Evolutionary conservation across 2,329 filamentous ascomycete species (phyloP), one percentile per base, ranked within the genome.

Genomic region (Penicillium polonicum): DNA sequence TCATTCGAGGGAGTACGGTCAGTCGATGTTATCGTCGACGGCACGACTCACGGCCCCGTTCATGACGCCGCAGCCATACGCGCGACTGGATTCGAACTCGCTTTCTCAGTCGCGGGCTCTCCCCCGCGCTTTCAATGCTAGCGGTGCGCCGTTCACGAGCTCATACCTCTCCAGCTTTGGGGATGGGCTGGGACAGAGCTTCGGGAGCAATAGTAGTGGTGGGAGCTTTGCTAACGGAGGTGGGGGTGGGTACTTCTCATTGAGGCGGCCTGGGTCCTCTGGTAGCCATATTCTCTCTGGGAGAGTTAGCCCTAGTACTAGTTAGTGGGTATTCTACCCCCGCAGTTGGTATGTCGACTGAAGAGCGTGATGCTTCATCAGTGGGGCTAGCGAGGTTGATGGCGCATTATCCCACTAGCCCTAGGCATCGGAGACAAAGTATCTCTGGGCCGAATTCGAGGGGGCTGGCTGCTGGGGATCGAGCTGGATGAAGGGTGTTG

Each of bases 351-450:
- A 27, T 55, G 4, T 63, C 64, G 13, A 42, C 54, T 4, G 68
- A 69, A 25, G 68, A 68, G n/a, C 62, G 61, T 5, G 54, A 57
- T 49, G 46, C 55, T 13, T 45, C 60, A n/a, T 43, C 57, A 9
- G 44, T 59, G 12, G 59, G 60, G 15, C 46, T 62, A n/a, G 60
- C 60, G 19, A 57, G 65, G 2, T 52, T 63, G n/a, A 65, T 70
- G 58, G 61, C 63, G 19, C 67, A 70, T 59, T 68, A 70, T 60
- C 59, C 64, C 35, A 60, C 61, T 6, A 62, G 68, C 6, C 58
- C 65, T 36, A 62, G 67, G 13, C 60, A 67, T 58, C 65, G 68
- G 23, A 64, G 67, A 46, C 59, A 64, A 33, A 70, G 66, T 57
- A 55, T 66, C 31, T 63, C 68, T 21, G 65, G 67, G n/a, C 59